Evolutionary conservation across 805 yeast species (phyloP), one percentile per base, ranked within the genome.

Genomic region (Naumovozyma baii): DNA sequence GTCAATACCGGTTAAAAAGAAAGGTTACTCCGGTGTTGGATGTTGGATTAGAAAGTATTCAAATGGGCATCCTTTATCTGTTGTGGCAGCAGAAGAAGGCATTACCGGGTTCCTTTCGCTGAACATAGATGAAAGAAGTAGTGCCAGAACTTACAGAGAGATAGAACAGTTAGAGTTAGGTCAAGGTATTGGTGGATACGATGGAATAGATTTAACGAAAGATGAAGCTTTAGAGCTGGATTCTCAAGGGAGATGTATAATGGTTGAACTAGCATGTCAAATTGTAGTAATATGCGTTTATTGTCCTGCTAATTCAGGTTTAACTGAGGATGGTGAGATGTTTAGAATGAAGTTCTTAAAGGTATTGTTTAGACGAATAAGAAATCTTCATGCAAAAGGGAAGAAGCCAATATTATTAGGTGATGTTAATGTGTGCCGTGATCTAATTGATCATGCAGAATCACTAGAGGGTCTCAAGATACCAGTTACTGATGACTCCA

Each of bases 21-120:
- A 78, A 52, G 97, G 97, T 0, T 92, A 92, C 57, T 75, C 90
- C 40, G 98, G 98, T 0, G 96, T 90, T 1, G 94, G 88, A 0
- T 73, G 90, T 2, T 90, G 84, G 61, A 70, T 84, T 2, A 63
- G 87, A 35, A 59, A 66, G 2, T 76, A 80, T 1, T 49, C 53
- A 1, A 62, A 59, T 0, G 59, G 57, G 9, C 83, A 80, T 18
- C 58, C 72, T 0, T 54, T 59, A 1, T 34, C 46, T 17, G 85
- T 86, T 1, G 37, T 72, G 2, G 76, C 73, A 46, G 96, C 88
- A 0, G 97, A 92, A 55, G 95, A 90, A 59, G 98, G 98, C 0
- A 66, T 92, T 5, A 82, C 96, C 0, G 98, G 97, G 0, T 62
- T 64, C 1, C 37, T 67, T 18, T 45, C 39, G 8, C 45, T 58